Conservation (phyloP, 2,329 filamentous ascomycete species). For the Pyrenophora tritici-repentis region DNA sequence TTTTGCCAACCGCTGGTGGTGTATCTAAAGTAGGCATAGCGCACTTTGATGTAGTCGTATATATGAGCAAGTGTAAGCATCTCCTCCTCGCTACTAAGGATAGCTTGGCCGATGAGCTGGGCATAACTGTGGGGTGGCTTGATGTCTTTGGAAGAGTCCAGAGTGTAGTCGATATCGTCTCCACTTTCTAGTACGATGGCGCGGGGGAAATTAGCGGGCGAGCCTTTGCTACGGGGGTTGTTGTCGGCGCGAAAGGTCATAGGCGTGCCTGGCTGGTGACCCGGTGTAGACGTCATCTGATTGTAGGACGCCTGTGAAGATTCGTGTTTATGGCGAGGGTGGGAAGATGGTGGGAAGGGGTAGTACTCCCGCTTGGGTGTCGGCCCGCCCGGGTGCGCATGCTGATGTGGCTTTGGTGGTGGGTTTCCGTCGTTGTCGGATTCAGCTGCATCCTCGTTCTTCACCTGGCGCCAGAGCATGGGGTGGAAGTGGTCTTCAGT, state of each 20-base stretch:
- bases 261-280: slow-evolving; percentile 42
- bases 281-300: slow-evolving; percentile 45
- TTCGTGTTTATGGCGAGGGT: slow-evolving; percentile 38
- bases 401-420: slow-evolving; percentile 38
- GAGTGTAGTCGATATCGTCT: slow-evolving; percentile 73
- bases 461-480: slow-evolving; percentile 67
- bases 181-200: slow-evolving; percentile 59
- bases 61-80: slow-evolving; percentile 91
- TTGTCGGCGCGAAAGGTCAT: slow-evolving; percentile 44
- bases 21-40: slow-evolving; percentile 91
- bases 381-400: slow-evolving; percentile 41
- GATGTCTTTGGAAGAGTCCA: slow-evolving; percentile 83
- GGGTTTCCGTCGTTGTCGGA: slow-evolving; percentile 48
- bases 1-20: slow-evolving; percentile 95
- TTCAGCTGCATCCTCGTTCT: slow-evolving; percentile 43
- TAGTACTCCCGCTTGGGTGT: slow-evolving; percentile 47
- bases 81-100: slow-evolving; percentile 82
- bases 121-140: slow-evolving; percentile 98
- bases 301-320: slow-evolving; percentile 39
- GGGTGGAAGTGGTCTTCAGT: slow-evolving; percentile 72
- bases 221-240: slow-evolving; percentile 49
- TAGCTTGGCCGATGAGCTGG: slow-evolving; percentile 95
- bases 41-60: slow-evolving; percentile 87
- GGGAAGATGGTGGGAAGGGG: slow-evolving; percentile 45
- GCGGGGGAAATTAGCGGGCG: slow-evolving; percentile 55